Conservation (phyloP, 2,329 filamentous ascomycete species). For the Aspergillus neoniger region DNA sequence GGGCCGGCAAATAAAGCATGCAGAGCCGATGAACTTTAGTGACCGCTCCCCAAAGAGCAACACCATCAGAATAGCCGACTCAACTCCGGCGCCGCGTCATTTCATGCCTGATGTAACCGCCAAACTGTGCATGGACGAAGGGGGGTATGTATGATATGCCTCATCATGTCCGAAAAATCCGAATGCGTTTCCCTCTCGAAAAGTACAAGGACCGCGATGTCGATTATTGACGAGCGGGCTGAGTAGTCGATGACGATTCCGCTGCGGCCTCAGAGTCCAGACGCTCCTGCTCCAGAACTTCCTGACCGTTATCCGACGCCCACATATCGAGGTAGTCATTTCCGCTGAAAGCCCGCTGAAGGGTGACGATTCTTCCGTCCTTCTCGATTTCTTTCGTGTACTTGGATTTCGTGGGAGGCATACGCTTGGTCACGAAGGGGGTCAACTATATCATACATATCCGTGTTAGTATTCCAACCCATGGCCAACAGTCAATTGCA, state of each 20-base stretch:
- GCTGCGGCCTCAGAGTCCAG: slow-evolving; percentile 16
- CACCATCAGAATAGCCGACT: neutral
- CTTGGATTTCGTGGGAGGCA: slow-evolving; percentile 38
- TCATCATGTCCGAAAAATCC: neutral
- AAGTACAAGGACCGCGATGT: too few relatives aligned
- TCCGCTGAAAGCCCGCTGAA: slow-evolving; percentile 35
- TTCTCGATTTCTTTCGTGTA: slow-evolving; percentile 37
- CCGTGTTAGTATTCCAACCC: slow-evolving; percentile 36
- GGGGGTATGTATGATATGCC: neutral
- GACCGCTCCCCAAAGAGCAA: neutral
- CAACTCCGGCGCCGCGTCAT: neutral
- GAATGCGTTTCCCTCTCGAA: neutral
- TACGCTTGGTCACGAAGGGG: slow-evolving; percentile 49
- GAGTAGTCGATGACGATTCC: neutral
- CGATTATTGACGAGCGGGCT: neutral
- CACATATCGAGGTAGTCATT: slow-evolving; percentile 43
- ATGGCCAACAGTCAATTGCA: neutral
- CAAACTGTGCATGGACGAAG: neutral
- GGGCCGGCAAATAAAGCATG: neutral
- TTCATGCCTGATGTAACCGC: neutral
- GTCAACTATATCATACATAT: slow-evolving; percentile 40
- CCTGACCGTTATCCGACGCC: slow-evolving; percentile 38
- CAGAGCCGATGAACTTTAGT: neutral
- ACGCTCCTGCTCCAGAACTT: slow-evolving; percentile 32
- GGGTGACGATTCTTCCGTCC: slow-evolving; percentile 27